Evolutionary conservation across 768 basidiomycete species (phyloP).

Genomic region (Clitopilus passeckerianus): DNA sequence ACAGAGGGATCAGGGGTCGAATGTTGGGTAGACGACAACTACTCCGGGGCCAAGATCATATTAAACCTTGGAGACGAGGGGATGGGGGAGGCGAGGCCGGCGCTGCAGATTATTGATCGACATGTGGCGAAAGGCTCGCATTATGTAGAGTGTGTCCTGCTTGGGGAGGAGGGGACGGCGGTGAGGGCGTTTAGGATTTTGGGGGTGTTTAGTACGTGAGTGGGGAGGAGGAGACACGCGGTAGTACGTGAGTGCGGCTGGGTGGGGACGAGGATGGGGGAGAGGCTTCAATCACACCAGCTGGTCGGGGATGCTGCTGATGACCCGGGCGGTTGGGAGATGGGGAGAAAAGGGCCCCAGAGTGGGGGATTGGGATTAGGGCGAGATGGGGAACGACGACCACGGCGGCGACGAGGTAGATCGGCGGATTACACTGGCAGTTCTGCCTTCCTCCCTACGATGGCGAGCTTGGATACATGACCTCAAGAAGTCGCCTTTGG

Average conservation of each 20-base stretch:
- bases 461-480: no score
- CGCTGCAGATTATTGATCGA: constrained; percentile 80
- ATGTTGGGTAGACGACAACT: constrained; percentile 99
- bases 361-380: no score
- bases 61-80: constrained; percentile 64
- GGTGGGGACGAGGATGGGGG: no score
- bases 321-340: no score
- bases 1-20: constrained; percentile 69
- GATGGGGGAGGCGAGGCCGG: constrained; percentile 52
- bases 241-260: background rate
- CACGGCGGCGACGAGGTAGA: no score
- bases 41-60: constrained; percentile 67
- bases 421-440: no score
- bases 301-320: no score
- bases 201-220: constrained; percentile 79
- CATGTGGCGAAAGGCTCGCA: constrained; percentile 85
- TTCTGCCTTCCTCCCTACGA: no score
- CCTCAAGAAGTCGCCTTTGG: no score
- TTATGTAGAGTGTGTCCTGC: constrained; percentile 84
- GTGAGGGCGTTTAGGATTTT: constrained; percentile 87
- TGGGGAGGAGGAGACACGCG: background rate
- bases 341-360: no score
- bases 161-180: constrained; percentile 81
- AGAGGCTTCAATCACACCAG: no score
- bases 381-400: no score